Evolutionary conservation across 169 alveolate genomes (phyloP).

Genomic region (Cryptosporidium bovis): DNA sequence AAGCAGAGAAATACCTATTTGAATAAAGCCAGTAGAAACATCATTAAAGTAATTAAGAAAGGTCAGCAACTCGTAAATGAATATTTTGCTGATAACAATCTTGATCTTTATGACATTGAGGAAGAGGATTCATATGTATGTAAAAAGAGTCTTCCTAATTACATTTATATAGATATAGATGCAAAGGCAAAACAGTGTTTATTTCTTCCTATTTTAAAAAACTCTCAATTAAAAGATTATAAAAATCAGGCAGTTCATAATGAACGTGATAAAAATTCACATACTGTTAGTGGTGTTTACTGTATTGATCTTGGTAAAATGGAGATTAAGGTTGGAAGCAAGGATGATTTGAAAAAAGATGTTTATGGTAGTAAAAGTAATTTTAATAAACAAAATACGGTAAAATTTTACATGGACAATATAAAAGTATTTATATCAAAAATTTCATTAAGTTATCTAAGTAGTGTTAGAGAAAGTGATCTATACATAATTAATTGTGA

Average conservation of each 20-base stretch:
- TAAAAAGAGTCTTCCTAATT: slow-evolving; percentile 14
- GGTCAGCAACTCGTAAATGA: slow-evolving; percentile 41
- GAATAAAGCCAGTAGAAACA: slow-evolving; percentile 37
- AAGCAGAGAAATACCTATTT: slow-evolving; percentile 35
- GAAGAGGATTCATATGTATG: neutral
- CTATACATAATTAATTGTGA: slow-evolving; percentile 1
- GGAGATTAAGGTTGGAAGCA: slow-evolving; percentile 8
- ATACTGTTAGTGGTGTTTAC: neutral
- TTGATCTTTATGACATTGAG: neutral
- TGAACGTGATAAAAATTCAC: neutral
- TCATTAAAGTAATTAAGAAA: slow-evolving; percentile 30
- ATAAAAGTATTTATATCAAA: slow-evolving; percentile 16
- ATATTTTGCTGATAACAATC: slow-evolving; percentile 15
- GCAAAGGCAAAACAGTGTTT: slow-evolving; percentile 45
- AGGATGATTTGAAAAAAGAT: neutral
- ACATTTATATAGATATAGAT: slow-evolving; percentile 30
- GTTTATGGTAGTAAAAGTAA: neutral
- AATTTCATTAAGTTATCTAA: slow-evolving; percentile 17
- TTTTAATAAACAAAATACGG: neutral
- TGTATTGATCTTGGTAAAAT: neutral
- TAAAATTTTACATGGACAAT: slow-evolving; percentile 12
- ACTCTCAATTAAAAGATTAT: neutral
- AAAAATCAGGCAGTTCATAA: neutral
- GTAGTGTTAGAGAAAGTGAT: slow-evolving; percentile 15
- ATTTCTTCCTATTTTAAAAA: slow-evolving; percentile 26